Conservation (phyloP, 495 filamentous ascomycete species). For the Neurospora sp. region DNA sequence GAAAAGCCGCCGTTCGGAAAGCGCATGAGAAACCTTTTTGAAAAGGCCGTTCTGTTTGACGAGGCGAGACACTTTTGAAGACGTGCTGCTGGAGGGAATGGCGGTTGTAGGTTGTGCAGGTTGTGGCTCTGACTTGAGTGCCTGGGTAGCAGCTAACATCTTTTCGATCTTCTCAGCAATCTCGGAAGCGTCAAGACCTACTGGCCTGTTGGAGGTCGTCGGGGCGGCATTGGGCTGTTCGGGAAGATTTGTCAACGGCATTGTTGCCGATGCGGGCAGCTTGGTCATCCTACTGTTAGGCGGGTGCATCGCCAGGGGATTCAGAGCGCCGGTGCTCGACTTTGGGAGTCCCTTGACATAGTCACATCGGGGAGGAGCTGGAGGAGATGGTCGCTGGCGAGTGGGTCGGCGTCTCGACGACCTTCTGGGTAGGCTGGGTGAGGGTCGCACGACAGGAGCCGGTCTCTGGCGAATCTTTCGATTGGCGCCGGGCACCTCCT, state of each 20-base stretch:
- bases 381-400: neutral
- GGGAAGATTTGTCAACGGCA: conserved; percentile 2
- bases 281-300: neutral
- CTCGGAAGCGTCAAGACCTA: neutral
- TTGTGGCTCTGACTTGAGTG: neutral
- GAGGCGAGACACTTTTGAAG: conserved; percentile 2
- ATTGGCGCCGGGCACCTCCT: neutral
- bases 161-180: conserved; percentile 17
- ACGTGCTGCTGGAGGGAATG: neutral
- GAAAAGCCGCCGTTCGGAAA: neutral
- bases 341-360: neutral
- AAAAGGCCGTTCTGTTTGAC: neutral
- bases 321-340: conserved; percentile 3
- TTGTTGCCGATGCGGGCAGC: conserved; percentile 4
- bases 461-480: neutral
- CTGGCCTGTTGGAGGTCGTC: neutral
- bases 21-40: neutral
- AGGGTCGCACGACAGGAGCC: neutral
- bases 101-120: neutral
- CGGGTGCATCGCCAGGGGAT: conserved; percentile 11
- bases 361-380: neutral
- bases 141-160: conserved; percentile 20
- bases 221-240: neutral
- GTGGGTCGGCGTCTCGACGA: neutral
- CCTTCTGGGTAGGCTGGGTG: neutral